Percentiles rank a stretch among this genome's conserved stretches.
phyloP scores from a whole-genome alignment of 805 yeast genomes.

The Millerago galiae region DNA sequence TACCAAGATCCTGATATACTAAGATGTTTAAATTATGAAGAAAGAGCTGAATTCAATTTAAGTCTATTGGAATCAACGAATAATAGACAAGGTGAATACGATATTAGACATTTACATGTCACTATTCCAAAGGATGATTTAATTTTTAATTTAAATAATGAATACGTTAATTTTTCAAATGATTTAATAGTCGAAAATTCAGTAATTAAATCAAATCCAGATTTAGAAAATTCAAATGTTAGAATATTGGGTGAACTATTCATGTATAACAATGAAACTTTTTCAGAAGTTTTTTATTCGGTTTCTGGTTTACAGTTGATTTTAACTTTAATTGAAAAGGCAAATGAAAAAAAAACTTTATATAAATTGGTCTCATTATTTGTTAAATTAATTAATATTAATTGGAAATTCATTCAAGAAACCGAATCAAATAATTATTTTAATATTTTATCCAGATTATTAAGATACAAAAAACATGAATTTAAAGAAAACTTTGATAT shows the following conservation, averaged over 20 bases:
- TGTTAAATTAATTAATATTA: slow-evolving; percentile 36
- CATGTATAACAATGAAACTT: slow-evolving; percentile 4
- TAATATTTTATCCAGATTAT: slow-evolving; percentile 46
- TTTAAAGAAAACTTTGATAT: slow-evolving; percentile 26
- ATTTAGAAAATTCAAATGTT: background rate
- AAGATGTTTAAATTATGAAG: slow-evolving; percentile 33
- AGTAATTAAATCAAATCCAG: background rate
- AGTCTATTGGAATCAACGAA: slow-evolving; percentile 28
- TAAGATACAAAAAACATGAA: slow-evolving; percentile 37
- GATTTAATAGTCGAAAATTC: background rate
- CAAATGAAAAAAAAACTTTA: slow-evolving; percentile 30
- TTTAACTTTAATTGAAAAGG: slow-evolving; percentile 39
- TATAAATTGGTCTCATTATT: slow-evolving; percentile 33
- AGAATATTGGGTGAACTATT: slow-evolving; percentile 10
- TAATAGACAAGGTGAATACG: slow-evolving; percentile 14
- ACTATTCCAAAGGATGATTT: slow-evolving; percentile 13
- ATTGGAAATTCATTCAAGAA: slow-evolving; percentile 48
- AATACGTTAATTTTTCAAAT: background rate
- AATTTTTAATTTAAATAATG: slow-evolving; percentile 16
- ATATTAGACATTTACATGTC: slow-evolving; percentile 14
- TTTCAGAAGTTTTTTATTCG: slow-evolving; percentile 20
- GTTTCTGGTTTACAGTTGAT: slow-evolving; percentile 48
- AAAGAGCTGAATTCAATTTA: slow-evolving; percentile 31
- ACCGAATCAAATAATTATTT: slow-evolving; percentile 58
- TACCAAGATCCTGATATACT: slow-evolving; percentile 33